These are phyloP conservation scores for Fraxinus pennsylvanica DNA, from an alignment of 257 asterid species.

Conservation along the genomic window DNA sequence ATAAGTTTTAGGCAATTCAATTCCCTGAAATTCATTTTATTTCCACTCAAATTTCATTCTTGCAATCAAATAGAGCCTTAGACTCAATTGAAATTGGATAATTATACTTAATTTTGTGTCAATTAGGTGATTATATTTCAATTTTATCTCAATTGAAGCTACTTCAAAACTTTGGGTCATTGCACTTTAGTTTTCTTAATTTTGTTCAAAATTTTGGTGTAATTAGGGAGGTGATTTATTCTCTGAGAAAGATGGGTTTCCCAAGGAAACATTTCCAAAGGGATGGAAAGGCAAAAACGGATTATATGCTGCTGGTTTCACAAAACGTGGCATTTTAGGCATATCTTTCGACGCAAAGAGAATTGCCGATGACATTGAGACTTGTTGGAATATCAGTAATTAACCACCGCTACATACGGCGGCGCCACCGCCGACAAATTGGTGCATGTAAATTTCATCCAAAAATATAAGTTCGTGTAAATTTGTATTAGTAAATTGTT, in stretches of 20 bases:
- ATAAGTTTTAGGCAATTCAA: too few relatives aligned
- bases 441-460: background rate
- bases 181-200: too few relatives aligned
- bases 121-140: too few relatives aligned
- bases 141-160: too few relatives aligned
- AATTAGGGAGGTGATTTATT: conserved; percentile 16
- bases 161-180: too few relatives aligned
- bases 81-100: too few relatives aligned
- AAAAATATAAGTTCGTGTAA: background rate
- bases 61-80: too few relatives aligned
- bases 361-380: conserved; percentile 31
- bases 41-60: too few relatives aligned
- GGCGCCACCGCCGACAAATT: background rate
- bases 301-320: conserved; percentile 32
- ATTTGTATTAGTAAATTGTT: background rate
- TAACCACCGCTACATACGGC: background rate
- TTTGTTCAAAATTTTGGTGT: background rate
- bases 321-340: conserved; percentile 33
- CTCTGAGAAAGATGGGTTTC: conserved; percentile 19
- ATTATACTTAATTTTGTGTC: too few relatives aligned
- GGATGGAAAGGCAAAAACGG: conserved; percentile 30
- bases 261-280: conserved; percentile 18
- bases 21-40: too few relatives aligned
- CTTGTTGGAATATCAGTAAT: background rate
- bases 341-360: conserved; percentile 29